Conservation (phyloP, 208 protist species). For the Trichomonas gallinae region DNA sequence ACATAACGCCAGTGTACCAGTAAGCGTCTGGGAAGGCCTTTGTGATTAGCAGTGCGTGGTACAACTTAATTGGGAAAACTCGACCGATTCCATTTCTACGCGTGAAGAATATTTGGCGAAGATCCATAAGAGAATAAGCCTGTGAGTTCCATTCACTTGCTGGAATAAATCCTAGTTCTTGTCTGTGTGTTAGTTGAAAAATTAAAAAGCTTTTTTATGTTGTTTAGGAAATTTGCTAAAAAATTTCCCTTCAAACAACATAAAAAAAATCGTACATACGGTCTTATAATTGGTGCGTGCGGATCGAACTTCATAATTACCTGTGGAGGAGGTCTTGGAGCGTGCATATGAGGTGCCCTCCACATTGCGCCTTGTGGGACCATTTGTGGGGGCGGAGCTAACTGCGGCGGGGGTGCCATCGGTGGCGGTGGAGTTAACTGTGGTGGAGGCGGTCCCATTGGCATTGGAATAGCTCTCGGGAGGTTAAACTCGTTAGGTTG, state of each 20-base stretch:
- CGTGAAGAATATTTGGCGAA: background rate
- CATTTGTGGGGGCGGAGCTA: background rate
- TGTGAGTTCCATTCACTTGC: background rate
- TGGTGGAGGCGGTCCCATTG: background rate
- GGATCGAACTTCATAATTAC: background rate
- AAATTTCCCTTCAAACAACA: background rate
- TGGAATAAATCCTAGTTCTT: constrained; percentile 13
- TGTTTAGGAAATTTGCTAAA: background rate
- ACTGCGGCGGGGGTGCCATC: background rate
- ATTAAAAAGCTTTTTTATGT: background rate
- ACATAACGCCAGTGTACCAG: background rate
- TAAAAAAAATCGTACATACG: background rate
- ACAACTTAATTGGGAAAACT: background rate
- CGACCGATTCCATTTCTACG: background rate
- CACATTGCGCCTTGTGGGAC: background rate
- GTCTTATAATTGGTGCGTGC: background rate
- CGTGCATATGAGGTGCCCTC: background rate
- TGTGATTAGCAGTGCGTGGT: background rate
- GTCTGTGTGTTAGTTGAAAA: background rate
- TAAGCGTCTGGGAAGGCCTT: background rate
- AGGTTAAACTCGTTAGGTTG: background rate
- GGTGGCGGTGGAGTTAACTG: background rate
- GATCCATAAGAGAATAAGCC: background rate
- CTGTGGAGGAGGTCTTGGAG: background rate
- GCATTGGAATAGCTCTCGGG: background rate